A percentile compares a stretch with the other conserved stretches of the same genome.
Evolutionary conservation across 768 basidiomycete species (phyloP).

Genomic region (Kwoniella botswanensis): DNA sequence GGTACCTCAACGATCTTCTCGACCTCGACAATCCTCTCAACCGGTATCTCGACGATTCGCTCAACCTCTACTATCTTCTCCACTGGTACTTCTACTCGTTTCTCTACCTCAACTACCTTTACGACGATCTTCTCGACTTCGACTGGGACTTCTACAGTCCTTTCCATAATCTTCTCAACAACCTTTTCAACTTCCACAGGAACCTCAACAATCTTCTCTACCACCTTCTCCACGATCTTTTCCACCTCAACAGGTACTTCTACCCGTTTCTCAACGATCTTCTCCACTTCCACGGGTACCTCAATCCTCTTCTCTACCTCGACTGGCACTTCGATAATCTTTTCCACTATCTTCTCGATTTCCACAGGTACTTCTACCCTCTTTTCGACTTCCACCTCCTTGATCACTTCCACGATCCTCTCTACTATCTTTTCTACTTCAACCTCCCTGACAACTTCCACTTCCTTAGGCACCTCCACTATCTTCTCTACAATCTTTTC

Average conservation of each 20-base stretch:
- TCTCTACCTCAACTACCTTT: constrained; percentile 42
- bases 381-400: constrained; percentile 48
- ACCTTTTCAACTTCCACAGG: constrained; percentile 49
- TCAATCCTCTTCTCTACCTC: constrained; percentile 55
- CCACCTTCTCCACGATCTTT: constrained; percentile 41
- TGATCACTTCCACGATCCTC: constrained; percentile 45
- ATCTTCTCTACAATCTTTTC: constrained; percentile 44
- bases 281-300: constrained; percentile 44
- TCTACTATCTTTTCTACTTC: constrained; percentile 47
- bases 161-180: constrained; percentile 45
- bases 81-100: constrained; percentile 38
- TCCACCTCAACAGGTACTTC: constrained; percentile 45
- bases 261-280: constrained; percentile 42
- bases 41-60: constrained; percentile 41
- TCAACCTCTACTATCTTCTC: constrained; percentile 44
- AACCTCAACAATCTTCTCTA: constrained; percentile 44
- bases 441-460: constrained; percentile 49
- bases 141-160: constrained; percentile 29
- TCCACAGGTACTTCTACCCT: constrained; percentile 43
- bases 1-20: constrained; percentile 50
- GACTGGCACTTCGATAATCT: constrained; percentile 33
- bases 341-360: constrained; percentile 43
- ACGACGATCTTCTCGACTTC: constrained; percentile 51
- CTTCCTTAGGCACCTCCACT: constrained; percentile 32
- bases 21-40: constrained; percentile 51